Conservation (phyloP, 257 asterid species). For the Nyctanthes arbortristis region DNA sequence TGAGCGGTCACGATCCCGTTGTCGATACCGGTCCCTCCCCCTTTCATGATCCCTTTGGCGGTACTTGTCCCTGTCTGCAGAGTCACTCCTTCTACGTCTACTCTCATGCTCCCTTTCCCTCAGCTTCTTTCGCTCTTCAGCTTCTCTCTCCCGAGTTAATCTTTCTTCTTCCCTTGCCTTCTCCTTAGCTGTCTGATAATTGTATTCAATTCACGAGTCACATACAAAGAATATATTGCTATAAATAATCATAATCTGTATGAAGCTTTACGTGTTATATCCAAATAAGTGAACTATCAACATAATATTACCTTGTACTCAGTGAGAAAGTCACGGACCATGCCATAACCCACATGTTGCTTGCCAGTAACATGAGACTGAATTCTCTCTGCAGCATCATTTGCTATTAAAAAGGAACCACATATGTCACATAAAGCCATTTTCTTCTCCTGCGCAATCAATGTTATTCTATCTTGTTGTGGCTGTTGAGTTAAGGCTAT, state of each 20-base stretch:
- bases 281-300: background rate
- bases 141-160: constrained; percentile 82
- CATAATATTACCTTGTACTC: constrained; percentile 35
- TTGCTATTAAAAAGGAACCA: constrained; percentile 56
- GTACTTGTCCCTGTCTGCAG: constrained; percentile 77
- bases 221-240: constrained; percentile 2
- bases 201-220: constrained; percentile 24
- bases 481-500: no score
- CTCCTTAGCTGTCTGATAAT: constrained; percentile 73
- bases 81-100: constrained; percentile 55
- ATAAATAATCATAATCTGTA: constrained; percentile 1
- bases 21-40: constrained; percentile 53
- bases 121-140: constrained; percentile 72
- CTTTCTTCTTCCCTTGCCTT: constrained; percentile 84
- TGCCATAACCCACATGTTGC: constrained; percentile 54
- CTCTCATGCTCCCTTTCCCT: constrained; percentile 74
- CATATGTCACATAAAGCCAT: constrained; percentile 60
- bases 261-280: background rate
- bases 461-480: constrained; percentile 34
- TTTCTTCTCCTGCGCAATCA: constrained; percentile 55
- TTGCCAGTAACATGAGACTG: constrained; percentile 58
- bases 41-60: constrained; percentile 58
- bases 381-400: constrained; percentile 58
- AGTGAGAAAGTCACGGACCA: constrained; percentile 52
- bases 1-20: constrained; percentile 56